These are phyloP conservation scores for Gossypioides kirkii DNA, from an alignment of 345 rosid species.

Conservation along the genomic window DNA sequence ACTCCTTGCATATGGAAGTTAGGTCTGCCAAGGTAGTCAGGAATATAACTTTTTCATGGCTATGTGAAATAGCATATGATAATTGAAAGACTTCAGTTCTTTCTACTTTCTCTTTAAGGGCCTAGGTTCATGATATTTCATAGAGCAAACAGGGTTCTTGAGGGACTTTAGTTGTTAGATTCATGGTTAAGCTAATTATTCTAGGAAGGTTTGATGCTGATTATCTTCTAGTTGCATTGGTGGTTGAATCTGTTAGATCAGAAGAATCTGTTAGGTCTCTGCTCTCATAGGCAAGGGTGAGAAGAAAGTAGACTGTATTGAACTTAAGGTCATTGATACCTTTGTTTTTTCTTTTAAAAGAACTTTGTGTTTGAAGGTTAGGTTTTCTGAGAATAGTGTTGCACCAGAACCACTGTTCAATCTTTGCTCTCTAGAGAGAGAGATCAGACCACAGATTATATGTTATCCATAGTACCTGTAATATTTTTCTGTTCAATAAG, in stretches of 20 bases:
- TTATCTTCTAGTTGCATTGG: background rate
- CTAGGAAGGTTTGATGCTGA: background rate
- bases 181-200: background rate
- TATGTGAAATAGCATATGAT: background rate
- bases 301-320: background rate
- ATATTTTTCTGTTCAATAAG: background rate
- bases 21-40: background rate
- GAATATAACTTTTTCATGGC: background rate
- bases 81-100: background rate
- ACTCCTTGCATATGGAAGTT: background rate
- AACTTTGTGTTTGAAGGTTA: background rate
- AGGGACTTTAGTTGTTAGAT: constrained; percentile 1
- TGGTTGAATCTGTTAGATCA: background rate
- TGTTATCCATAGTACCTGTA: background rate
- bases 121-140: background rate
- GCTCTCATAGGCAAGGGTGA: background rate
- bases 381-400: background rate
- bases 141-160: background rate
- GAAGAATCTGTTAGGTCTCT: background rate
- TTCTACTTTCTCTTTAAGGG: background rate
- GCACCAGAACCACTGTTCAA: background rate
- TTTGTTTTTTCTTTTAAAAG: background rate
- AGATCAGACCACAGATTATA: background rate
- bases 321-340: background rate
- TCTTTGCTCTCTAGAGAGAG: background rate